Evolutionary conservation across 805 yeast genomes (phyloP).

Genomic region (Candida gorgasii): DNA sequence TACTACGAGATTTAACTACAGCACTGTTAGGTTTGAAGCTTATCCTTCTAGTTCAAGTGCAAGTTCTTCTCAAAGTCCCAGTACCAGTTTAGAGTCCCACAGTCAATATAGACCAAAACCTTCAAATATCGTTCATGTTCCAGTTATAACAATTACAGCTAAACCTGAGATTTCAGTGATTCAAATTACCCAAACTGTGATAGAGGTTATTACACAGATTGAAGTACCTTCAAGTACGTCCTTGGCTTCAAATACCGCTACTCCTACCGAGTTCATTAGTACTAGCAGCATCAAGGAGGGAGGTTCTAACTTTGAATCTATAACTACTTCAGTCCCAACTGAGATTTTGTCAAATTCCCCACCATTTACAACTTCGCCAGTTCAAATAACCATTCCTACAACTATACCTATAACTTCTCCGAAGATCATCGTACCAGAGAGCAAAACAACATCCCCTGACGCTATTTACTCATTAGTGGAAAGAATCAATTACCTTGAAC

Average conservation of each 20-base stretch:
- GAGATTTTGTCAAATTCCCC: too few relatives aligned
- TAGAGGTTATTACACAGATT: neutral
- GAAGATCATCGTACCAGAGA: too few relatives aligned
- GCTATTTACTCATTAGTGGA: neutral
- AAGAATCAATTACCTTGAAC: constrained; percentile 3
- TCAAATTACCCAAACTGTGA: constrained; percentile 7
- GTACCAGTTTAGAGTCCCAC: neutral
- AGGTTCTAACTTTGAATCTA: too few relatives aligned
- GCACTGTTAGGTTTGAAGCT: too few relatives aligned
- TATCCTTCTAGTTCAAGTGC: too few relatives aligned
- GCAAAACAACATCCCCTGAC: too few relatives aligned
- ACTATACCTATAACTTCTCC: neutral
- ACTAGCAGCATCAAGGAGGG: too few relatives aligned
- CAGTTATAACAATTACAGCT: constrained; percentile 10
- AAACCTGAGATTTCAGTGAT: constrained; percentile 8
- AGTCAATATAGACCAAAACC: constrained; percentile 8
- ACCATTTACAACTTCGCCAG: too few relatives aligned
- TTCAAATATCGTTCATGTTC: constrained; percentile 5
- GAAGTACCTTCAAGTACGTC: too few relatives aligned
- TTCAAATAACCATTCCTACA: neutral
- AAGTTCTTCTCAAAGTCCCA: neutral
- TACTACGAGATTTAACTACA: too few relatives aligned
- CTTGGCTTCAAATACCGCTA: neutral
- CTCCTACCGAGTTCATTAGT: too few relatives aligned
- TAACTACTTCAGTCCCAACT: too few relatives aligned